Base-by-base conservation (phyloP, 495 filamentous ascomycete species). In the Aspergillus funiculosus region DNA sequence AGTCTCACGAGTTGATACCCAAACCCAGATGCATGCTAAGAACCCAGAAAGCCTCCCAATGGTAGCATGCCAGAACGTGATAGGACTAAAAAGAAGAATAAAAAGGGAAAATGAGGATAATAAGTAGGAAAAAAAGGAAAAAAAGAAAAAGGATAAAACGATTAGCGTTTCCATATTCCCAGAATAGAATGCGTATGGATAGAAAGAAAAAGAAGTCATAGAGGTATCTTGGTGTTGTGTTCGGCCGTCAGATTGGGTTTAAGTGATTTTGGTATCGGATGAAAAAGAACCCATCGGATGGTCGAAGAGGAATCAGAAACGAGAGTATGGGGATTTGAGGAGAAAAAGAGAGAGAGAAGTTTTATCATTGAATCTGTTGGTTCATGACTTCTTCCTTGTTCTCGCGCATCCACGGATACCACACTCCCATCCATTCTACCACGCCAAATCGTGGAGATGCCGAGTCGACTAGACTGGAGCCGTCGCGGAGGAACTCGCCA, bases 371-470 rank as follows among this genome's bases (percentile, higher is more conserved):
- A 9, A 49, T 46, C 27, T 46, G 51, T 53, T 35, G 40, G 35
- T 21, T 32, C 15, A 48, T 34, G 4, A 59, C 54, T 48, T 53
- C 27, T 17, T 56, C 52, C 43, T 50, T 45, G 28, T 54, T 51
- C 50, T 65, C 60, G 1, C 59, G 54, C 67, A 71, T 71, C 67
- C 67, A 71, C 15, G 67, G 67, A 59, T 68, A 71, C 67, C 67
- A 68, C 7, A 64, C 57, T 31, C 61, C 57, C 19, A 56, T 54
- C 62, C 62, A 71, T 39, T 69, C 65, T 5, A 67, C 48, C n/a
- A 69, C 65, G 0, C 63, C 65, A 43, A 62, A 71, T 26, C 53
- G 46, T 5, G 66, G 66, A 17, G 45, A 17, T 3, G 28, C 41
- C 36, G 49, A 50, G 17, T 48, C 43, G 26, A 43, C 21, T 19